These are phyloP conservation scores for Metarhizium sp. DNA, from an alignment of 2,329 filamentous ascomycete species.

Conservation along the genomic window DNA sequence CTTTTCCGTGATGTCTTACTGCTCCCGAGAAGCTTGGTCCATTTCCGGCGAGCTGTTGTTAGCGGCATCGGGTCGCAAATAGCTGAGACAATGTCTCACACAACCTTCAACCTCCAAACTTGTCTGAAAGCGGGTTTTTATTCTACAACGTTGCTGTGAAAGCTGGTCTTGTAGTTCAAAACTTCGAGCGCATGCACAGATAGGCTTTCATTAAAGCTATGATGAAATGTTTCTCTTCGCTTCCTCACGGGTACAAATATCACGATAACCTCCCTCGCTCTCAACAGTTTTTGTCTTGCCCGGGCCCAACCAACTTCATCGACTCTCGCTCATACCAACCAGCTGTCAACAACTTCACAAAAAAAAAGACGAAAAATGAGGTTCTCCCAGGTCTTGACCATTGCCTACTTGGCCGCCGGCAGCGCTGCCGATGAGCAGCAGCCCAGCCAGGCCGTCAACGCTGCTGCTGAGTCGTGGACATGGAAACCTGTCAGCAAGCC, in stretches of 20 bases:
- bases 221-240: neutral
- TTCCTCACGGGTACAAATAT: neutral
- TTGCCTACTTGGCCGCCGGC: constrained; percentile 3
- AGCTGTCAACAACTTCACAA: neutral
- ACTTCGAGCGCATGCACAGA: neutral
- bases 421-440: neutral
- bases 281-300: neutral
- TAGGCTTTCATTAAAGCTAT: no score
- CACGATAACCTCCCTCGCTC: neutral
- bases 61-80: neutral
- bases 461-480: neutral
- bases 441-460: neutral
- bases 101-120: neutral
- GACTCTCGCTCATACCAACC: constrained; percentile 6
- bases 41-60: neutral
- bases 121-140: neutral
- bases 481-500: no score
- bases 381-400: constrained; percentile 20
- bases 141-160: neutral
- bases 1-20: neutral
- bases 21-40: neutral
- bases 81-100: neutral
- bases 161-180: neutral
- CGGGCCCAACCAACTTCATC: constrained; percentile 9
- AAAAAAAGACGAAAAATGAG: constrained; percentile 21